Evolutionary conservation across 495 filamentous ascomycete genomes (phyloP).

Genomic region (Cudoniella acicularis): DNA sequence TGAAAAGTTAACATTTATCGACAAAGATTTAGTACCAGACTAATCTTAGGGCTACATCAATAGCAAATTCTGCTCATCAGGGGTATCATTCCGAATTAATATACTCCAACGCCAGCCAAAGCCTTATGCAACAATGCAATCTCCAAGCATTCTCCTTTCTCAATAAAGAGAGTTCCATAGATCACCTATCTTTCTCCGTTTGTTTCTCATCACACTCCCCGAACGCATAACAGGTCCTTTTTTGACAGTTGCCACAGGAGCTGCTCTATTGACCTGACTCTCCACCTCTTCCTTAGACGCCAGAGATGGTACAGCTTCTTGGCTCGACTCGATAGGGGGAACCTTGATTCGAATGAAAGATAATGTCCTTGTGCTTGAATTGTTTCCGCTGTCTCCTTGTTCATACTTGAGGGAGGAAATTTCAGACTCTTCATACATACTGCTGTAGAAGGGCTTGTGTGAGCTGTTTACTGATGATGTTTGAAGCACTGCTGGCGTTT

Average conservation of each 20-base stretch:
- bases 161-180: conserved; percentile 7
- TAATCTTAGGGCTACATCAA: background rate
- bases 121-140: background rate
- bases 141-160: background rate
- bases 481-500: background rate
- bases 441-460: background rate
- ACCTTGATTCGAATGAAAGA: conserved; percentile 14
- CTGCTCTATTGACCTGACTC: background rate
- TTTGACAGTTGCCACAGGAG: background rate
- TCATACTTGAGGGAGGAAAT: background rate
- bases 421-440: background rate
- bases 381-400: background rate
- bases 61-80: background rate
- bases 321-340: background rate
- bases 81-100: background rate
- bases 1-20: too few relatives aligned
- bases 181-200: conserved; percentile 14
- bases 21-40: background rate
- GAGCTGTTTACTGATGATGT: background rate
- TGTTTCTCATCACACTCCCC: conserved; percentile 2
- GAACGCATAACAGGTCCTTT: background rate
- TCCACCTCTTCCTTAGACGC: background rate
- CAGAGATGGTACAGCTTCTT: background rate
- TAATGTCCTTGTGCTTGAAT: background rate
- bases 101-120: background rate